Evolutionary conservation across 2,329 filamentous ascomycete genomes (phyloP).

Genomic region (Gliomastix tumulicola): DNA sequence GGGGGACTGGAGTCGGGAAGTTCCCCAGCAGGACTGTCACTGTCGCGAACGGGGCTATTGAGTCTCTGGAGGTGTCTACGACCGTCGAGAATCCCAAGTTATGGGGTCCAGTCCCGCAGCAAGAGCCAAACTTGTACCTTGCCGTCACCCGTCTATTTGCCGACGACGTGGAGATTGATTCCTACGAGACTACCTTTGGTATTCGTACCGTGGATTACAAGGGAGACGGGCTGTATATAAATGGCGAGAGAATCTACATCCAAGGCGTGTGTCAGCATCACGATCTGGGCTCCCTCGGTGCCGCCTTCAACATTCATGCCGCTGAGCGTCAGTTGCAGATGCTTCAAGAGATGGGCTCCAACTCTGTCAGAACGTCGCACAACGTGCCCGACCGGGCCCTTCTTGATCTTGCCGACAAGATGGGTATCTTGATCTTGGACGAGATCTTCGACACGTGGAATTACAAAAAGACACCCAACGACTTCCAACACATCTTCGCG

Average conservation of each 20-base stretch:
- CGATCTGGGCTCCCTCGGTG: constrained; percentile 39
- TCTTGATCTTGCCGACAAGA: constrained; percentile 38
- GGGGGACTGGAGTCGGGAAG: background rate
- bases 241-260: constrained; percentile 34
- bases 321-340: constrained; percentile 39
- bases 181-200: constrained; percentile 42
- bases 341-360: constrained; percentile 39
- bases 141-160: constrained; percentile 32
- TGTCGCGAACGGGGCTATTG: constrained; percentile 1
- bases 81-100: constrained; percentile 26
- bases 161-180: constrained; percentile 23
- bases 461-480: constrained; percentile 32
- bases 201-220: constrained; percentile 35
- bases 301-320: constrained; percentile 42
- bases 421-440: constrained; percentile 43
- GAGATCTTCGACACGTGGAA: constrained; percentile 47
- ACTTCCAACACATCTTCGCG: constrained; percentile 41
- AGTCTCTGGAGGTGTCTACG: background rate
- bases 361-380: constrained; percentile 43
- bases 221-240: constrained; percentile 33
- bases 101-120: constrained; percentile 38
- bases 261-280: constrained; percentile 43
- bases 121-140: constrained; percentile 38
- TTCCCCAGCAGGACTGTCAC: constrained; percentile 1
- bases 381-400: constrained; percentile 44